Conservation (phyloP, 805 yeast species). For the Pichia membranifaciens region DNA sequence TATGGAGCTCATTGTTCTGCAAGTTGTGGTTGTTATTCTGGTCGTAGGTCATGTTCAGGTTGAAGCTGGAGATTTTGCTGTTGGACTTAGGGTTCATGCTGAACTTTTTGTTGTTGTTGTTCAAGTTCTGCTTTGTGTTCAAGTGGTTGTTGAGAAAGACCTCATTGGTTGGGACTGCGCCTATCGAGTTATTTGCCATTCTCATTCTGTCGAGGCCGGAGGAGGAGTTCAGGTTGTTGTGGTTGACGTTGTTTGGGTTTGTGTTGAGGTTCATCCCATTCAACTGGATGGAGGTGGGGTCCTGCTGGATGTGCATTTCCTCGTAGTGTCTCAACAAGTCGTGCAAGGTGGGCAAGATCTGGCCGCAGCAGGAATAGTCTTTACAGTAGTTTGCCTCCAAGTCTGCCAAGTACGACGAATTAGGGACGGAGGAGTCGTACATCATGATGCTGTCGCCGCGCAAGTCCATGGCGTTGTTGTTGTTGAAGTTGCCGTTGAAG, state of each 20-base stretch:
- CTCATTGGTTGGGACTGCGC: constrained; percentile 88
- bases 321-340: constrained; percentile 92
- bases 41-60: constrained; percentile 9
- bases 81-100: constrained; percentile 9
- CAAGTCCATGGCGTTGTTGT: constrained; percentile 22
- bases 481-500: constrained; percentile 16
- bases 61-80: constrained; percentile 9
- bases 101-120: constrained; percentile 8
- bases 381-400: constrained; percentile 94
- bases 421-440: constrained; percentile 55
- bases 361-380: constrained; percentile 96
- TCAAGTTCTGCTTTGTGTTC: constrained; percentile 9
- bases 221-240: constrained; percentile 33
- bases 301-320: constrained; percentile 78
- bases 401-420: constrained; percentile 81
- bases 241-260: constrained; percentile 81
- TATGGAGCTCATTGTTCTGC: constrained; percentile 2
- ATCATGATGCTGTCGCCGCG: constrained; percentile 24
- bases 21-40: background rate
- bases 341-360: constrained; percentile 84
- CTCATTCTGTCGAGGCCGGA: background rate
- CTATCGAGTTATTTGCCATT: constrained; percentile 40
- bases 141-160: constrained; percentile 53
- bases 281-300: constrained; percentile 31
- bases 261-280: constrained; percentile 33